Conservation (phyloP, 768 basidiomycete genomes). For the Mycena rosella region DNA sequence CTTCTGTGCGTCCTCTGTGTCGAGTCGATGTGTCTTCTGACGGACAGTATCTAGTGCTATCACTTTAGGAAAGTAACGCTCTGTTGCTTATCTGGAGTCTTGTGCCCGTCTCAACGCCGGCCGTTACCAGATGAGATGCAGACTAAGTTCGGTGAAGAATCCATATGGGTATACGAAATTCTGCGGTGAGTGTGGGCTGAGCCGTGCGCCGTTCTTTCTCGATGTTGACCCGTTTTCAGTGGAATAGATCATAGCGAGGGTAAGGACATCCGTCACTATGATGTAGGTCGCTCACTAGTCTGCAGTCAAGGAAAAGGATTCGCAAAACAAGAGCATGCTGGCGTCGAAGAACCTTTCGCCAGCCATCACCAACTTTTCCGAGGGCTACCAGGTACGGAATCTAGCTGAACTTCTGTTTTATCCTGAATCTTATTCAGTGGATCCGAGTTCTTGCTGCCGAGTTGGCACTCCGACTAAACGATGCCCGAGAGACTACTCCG, state of each 20-base stretch:
- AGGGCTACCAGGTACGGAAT: no score
- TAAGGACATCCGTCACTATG: not conserved
- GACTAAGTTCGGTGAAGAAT: slow-evolving; percentile 82
- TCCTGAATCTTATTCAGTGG: no score
- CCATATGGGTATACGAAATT: slow-evolving; percentile 94
- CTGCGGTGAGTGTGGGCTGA: slow-evolving; percentile 68
- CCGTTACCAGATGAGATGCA: slow-evolving; percentile 77
- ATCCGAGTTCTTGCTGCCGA: slow-evolving; percentile 93
- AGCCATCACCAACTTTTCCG: slow-evolving; percentile 76
- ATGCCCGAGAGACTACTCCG: slow-evolving; percentile 79
- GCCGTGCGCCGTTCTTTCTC: not conserved
- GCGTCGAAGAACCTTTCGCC: slow-evolving; percentile 95
- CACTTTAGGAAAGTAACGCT: slow-evolving; percentile 60
- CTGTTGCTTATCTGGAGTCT: not conserved
- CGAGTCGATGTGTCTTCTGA: slow-evolving; percentile 4
- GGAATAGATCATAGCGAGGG: slow-evolving; percentile 31
- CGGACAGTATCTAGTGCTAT: slow-evolving; percentile 53
- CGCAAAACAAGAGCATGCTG: slow-evolving; percentile 91
- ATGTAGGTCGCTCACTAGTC: slow-evolving; percentile 17
- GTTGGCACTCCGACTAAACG: slow-evolving; percentile 84
- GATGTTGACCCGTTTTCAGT: slow-evolving; percentile 14
- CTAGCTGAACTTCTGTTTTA: no score
- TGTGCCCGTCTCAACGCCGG: slow-evolving; percentile 5
- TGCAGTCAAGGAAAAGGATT: slow-evolving; percentile 87
- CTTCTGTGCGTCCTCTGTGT: slow-evolving; percentile 71